These are phyloP conservation scores for Pseudogymnoascus sp. DNA, from an alignment of 2,329 filamentous ascomycete genomes.

Conservation along the genomic window DNA sequence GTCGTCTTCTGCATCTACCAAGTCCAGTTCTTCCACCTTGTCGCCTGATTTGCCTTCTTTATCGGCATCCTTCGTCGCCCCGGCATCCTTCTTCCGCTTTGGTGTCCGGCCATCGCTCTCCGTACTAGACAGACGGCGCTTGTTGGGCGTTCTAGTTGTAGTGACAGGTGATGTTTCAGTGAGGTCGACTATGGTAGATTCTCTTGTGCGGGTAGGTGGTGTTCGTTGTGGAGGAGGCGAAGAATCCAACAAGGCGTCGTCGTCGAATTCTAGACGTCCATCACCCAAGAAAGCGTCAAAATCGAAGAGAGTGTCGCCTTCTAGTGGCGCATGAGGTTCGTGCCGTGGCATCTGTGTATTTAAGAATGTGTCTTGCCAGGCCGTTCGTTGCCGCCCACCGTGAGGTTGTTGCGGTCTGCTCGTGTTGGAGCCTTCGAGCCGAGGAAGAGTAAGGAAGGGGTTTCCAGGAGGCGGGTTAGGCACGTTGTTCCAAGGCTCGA, in stretches of 20 bases:
- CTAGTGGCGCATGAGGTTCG: neutral
- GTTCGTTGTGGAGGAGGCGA: neutral
- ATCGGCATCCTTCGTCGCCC: neutral
- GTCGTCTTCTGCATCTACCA: conserved; percentile 23
- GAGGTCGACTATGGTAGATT: conserved; percentile 12
- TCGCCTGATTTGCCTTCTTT: conserved; percentile 14
- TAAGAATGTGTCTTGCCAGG: neutral
- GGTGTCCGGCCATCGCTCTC: conserved; percentile 19
- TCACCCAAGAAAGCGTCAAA: neutral
- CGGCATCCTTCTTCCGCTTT: conserved; percentile 5
- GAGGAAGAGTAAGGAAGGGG: neutral
- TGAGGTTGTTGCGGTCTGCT: neutral
- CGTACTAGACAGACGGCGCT: conserved; percentile 19
- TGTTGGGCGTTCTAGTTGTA: neutral
- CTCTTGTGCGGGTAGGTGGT: neutral
- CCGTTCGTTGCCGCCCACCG: neutral
- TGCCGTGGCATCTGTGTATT: neutral
- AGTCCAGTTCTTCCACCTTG: conserved; percentile 23
- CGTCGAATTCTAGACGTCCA: neutral
- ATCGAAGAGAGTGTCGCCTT: no score
- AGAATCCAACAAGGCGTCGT: neutral
- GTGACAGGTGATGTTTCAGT: conserved; percentile 12
- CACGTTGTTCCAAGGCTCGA: neutral
- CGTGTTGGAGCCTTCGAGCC: neutral
- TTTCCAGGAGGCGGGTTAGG: neutral